These are phyloP conservation scores for Laetiporus sulphureus DNA, from an alignment of 1,284 basidiomycete genomes.

Conservation along the genomic window DNA sequence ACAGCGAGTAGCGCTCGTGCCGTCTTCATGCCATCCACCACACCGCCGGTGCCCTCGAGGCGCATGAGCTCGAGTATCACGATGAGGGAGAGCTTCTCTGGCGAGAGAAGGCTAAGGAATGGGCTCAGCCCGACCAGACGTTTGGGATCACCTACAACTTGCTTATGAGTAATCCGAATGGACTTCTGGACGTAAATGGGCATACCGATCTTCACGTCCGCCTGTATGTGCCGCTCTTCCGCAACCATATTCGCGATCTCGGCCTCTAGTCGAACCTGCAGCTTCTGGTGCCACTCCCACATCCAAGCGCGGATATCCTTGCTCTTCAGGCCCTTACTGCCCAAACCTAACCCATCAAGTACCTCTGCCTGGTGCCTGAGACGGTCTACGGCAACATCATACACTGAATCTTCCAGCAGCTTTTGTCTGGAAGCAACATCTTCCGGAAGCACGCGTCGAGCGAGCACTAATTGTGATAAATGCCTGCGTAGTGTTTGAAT, in stretches of 20 bases:
- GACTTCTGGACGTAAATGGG: no score
- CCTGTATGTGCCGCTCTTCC: conserved; percentile 25
- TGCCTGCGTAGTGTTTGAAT: conserved; percentile 61
- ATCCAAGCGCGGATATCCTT: conserved; percentile 73
- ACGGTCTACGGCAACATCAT: conserved; percentile 75
- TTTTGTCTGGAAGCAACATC: conserved; percentile 74
- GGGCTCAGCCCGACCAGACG: conserved; percentile 33
- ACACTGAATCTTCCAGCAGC: conserved; percentile 78
- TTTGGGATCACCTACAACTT: conserved; percentile 1
- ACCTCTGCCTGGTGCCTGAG: conserved; percentile 60
- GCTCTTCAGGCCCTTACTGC: conserved; percentile 41
- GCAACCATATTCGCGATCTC: conserved; percentile 50
- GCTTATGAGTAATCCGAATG: background rate
- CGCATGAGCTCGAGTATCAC: conserved; percentile 91
- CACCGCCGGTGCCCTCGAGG: conserved; percentile 70
- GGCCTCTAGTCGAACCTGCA: conserved; percentile 46
- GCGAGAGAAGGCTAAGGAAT: conserved; percentile 72
- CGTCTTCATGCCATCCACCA: conserved; percentile 87
- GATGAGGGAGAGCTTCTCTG: conserved; percentile 82
- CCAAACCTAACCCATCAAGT: conserved; percentile 53
- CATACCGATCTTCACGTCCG: no score
- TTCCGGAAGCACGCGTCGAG: conserved; percentile 57
- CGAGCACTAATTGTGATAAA: conserved; percentile 54
- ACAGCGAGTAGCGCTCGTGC: conserved; percentile 79
- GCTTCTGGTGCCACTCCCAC: conserved; percentile 80